Evolutionary conservation across 192 early-diverging fungal species (phyloP), one percentile per base, ranked within the genome.

Genomic region (Gryganskiella cystojenkinii): DNA sequence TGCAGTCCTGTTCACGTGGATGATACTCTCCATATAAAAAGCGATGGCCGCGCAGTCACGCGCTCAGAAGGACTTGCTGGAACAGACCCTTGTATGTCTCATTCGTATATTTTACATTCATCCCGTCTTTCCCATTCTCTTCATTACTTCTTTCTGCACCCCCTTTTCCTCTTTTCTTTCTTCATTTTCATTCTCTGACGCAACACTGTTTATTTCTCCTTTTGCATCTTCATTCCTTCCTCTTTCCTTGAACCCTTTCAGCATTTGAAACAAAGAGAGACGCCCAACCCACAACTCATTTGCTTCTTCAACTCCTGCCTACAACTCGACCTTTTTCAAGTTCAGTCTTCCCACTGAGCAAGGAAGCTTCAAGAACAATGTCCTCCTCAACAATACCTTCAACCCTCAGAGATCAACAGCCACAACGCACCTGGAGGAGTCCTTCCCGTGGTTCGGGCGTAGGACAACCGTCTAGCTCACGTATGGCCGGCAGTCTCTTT

Each of bases 401-500:
- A 13, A 5, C 5, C 37, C 5, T 9, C 37, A n/a, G n/a, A n/a
- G n/a, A n/a, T n/a, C n/a, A n/a, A n/a, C n/a, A n/a, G n/a, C n/a
- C n/a, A n/a, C 37, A 40, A 13, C 37, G 37, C 37, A 40, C 37
- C 13, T 40, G 37, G 37, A 40, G 9, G 5, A 28, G 34, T 44
- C 28, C 28, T 9, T 35, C n/a, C 20, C 4, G n/a, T n/a, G n/a
- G 27, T 11, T 56, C 5, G 33, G 19, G 43, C 14, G 25, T 19
- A 25, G 37, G 37, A 9, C 37, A 40, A 13, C 37, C 13, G 7
- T 40, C 37, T 40, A 45, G 49, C n/a, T 76, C 73, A 3, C 73
- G 73, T 42, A 64, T 78, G 61, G 61, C 65, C 35, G 74, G 74
- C 22, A 78, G 61, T 43, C 56, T 78, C 14, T 78, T 78, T 30